phyloP scores from a whole-genome alignment of 805 yeast species.

The Wickerhamomyces chambardii region DNA sequence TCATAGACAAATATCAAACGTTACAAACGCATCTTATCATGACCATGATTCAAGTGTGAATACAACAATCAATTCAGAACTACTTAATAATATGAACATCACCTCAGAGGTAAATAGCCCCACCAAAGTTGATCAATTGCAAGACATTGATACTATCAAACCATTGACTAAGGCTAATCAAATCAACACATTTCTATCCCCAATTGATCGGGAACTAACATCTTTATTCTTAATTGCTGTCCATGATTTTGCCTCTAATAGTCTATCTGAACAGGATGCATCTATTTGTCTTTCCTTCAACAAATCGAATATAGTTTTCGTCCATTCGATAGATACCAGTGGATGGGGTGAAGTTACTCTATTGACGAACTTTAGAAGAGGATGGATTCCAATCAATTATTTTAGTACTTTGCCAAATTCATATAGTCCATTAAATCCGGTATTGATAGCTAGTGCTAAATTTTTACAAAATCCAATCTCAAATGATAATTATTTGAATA shows the following conservation, averaged over 20 bases:
- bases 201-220: conserved; percentile 34
- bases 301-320: conserved; percentile 64
- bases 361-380: conserved; percentile 51
- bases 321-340: conserved; percentile 68
- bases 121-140: no score
- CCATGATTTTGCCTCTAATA: conserved; percentile 48
- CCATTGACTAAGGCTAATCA: no score
- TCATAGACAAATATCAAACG: no score
- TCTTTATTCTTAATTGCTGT: conserved; percentile 47
- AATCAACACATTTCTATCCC: background rate
- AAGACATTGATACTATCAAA: no score
- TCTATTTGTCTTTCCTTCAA: conserved; percentile 68
- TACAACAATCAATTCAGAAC: background rate
- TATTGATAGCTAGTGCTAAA: conserved; percentile 56
- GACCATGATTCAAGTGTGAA: no score
- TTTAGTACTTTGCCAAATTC: conserved; percentile 32
- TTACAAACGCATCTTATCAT: no score
- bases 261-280: conserved; percentile 58
- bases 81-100: background rate
- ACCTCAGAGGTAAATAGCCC: no score
- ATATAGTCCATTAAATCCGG: conserved; percentile 41
- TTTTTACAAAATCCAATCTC: conserved; percentile 60
- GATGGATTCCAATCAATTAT: conserved; percentile 85
- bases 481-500: conserved; percentile 34
- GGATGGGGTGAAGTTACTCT: conserved; percentile 88